Base-by-base conservation (phyloP, 73 alveolate species). In the Tetrahymena thermophila region DNA sequence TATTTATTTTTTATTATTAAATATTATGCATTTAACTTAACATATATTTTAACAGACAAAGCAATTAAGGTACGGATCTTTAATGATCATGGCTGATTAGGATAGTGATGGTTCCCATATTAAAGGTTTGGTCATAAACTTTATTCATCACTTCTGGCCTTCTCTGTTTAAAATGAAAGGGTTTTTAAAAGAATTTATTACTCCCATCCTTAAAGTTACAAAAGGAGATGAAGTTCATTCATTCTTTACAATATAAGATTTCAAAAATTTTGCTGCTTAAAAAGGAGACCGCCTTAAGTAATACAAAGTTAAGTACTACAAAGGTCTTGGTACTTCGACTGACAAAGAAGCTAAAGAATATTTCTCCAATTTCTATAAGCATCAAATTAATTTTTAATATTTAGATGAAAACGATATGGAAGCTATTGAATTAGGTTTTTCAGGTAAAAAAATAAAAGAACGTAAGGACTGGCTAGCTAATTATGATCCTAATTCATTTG, bases 71-170 rank as follows among this genome's bases (percentile, higher is more conserved):
- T 99, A 98, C 96, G 99, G 99, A 21, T 94, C 98, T 38, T 85
- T 98, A 34, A 98, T 98, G 99, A 99, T 99, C 14, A 99, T 99
- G 99, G 98, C 99, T 83, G 99, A 99, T 97, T 98, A 99, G 96
- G 99, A 99, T 97, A 99, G 97, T 58, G 99, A 99, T 96, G 99
- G 99, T 23, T 98, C 99, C 16, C 99, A 99, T 97, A 99, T 99
- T 84, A 99, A 99, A 96, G 99, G 99, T 35, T 98, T 99, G 94
- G 97, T 99, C 71, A 98, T 99, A 94, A 99, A 99, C 97, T 99
- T 99, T 96, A 96, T 99, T 83, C 99, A 99, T 95, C 98, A 98
- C 34, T 99, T 99, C 98, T 99, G 99, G 99, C 99, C 99, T 17
- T 95, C 99, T 43, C 94, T 99, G 58, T 96, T 99, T 40, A 97